phyloP scores from a whole-genome alignment of 495 filamentous ascomycete species.

The Parachaetomium inaequale region DNA sequence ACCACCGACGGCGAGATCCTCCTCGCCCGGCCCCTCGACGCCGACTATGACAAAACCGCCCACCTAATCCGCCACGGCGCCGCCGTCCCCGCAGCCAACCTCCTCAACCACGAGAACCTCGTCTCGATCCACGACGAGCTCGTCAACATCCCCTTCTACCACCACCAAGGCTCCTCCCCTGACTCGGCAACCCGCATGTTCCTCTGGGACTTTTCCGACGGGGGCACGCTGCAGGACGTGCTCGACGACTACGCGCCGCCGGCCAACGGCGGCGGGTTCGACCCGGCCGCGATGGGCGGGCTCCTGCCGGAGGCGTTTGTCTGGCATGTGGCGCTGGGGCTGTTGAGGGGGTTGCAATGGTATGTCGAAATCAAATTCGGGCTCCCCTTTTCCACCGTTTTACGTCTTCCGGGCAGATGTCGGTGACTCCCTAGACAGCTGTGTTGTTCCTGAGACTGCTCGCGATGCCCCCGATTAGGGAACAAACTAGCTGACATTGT shows the following conservation, averaged over 20 bases:
- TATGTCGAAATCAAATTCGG: too few species aligned
- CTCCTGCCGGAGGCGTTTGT: conserved; percentile 43
- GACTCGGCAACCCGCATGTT: too few species aligned
- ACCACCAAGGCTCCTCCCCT: too few species aligned
- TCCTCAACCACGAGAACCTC: conserved; percentile 46
- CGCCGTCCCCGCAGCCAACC: conserved; percentile 9
- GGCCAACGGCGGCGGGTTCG: neutral
- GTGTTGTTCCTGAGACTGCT: too few species aligned
- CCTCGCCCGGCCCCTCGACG: conserved; percentile 16
- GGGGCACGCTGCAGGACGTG: conserved; percentile 35
- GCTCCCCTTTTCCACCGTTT: too few species aligned
- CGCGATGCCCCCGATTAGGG: too few species aligned
- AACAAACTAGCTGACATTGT: too few species aligned
- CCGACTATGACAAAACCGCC: neutral
- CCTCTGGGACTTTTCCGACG: conserved; percentile 43
- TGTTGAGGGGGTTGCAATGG: conserved; percentile 41
- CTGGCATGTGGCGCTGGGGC: conserved; percentile 44
- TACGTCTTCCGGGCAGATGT: too few species aligned
- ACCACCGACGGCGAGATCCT: conserved; percentile 24
- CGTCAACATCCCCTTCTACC: conserved; percentile 6
- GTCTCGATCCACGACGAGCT: conserved; percentile 33
- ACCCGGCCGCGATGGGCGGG: neutral
- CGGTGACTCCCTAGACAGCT: too few species aligned
- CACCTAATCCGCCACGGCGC: conserved; percentile 15
- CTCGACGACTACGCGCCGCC: conserved; percentile 14